These are phyloP conservation scores for Blastocystis sp. DNA, from an alignment of 352 stramenopile species.

Conservation along the genomic window DNA sequence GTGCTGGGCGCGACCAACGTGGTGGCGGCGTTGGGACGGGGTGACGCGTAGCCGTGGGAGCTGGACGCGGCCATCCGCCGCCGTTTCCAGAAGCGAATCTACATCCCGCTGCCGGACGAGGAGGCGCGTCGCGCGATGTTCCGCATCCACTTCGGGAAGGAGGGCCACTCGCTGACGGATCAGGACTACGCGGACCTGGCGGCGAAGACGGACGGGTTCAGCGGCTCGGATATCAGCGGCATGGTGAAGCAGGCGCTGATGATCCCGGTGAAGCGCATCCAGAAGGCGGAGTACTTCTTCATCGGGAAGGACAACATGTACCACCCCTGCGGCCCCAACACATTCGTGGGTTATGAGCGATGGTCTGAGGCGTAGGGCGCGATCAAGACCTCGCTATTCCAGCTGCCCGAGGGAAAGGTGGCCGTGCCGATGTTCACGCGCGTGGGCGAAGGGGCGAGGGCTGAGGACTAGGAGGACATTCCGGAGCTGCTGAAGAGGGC, in stretches of 20 bases:
- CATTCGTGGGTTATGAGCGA: background rate
- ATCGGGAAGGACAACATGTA: conserved; percentile 38
- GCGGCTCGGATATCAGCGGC: conserved; percentile 91
- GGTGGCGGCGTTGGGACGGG: background rate
- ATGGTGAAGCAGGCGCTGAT: conserved; percentile 93
- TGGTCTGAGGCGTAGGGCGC: conserved; percentile 72
- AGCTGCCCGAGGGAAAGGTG: conserved; percentile 78
- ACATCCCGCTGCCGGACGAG: conserved; percentile 88
- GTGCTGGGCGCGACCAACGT: conserved; percentile 93
- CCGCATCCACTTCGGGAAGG: conserved; percentile 92
- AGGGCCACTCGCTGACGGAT: conserved; percentile 86
- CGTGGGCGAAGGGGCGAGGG: background rate
- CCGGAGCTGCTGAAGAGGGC: conserved; percentile 87
- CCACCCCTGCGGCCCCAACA: conserved; percentile 27
- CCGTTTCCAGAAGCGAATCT: conserved; percentile 87
- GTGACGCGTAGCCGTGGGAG: conserved; percentile 81
- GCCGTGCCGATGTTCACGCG: conserved; percentile 77
- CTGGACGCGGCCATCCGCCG: conserved; percentile 84
- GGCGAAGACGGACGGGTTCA: conserved; percentile 87
- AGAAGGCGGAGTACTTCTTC: conserved; percentile 85
- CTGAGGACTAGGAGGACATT: conserved; percentile 85
- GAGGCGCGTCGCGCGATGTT: conserved; percentile 87
- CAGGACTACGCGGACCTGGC: conserved; percentile 88
- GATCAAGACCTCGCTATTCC: conserved; percentile 78
- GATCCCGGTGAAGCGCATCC: conserved; percentile 90